Base-by-base conservation (phyloP, 148 eudicot genomes). In the Cornus florida region DNA sequence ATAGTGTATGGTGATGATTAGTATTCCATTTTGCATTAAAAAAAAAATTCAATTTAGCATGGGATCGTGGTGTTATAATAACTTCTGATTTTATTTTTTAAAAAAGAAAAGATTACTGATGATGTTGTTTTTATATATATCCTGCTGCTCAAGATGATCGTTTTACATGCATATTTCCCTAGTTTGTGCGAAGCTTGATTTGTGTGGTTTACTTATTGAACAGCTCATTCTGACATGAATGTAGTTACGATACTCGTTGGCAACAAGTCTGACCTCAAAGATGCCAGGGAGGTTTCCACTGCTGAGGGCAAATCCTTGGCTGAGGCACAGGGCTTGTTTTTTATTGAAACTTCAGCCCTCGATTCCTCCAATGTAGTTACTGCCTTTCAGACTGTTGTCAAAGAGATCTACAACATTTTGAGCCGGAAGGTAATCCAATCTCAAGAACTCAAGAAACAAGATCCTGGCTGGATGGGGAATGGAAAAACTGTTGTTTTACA, bases 151-250 rank as follows among this genome's bases (percentile, higher is more conserved):
- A 43, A 43, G 17, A 76, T 28, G 23, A 76, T 67, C 20, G 39
- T 39, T n/a, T 66, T 14, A 56, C 56, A 56, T 68, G 3, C 3
- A 10, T 20, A 56, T 19, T 75, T 80, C 41, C 76, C 67, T 32
- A 71, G 39, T 23, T 69, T 48, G 75, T 31, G 65, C 41, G 64
- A 65, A 62, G 70, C 24, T 66, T 81, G 66, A 74, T 78, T 56
- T 24, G 31, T 60, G 20, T 69, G 46, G 48, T 73, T 17, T 69
- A 70, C 66, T 72, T 57, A 14, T 20, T 79, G 75, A 83, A 87
- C 98, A 95, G 98, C 97, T 77, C 94, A 93, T 74, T 95, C 97
- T 0, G 98, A 95, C 84, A 95, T 95, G 98, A 95, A 95, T 50
- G 98, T 95, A 72, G 97, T 95, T 22, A 93, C 97, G 0, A 92